A percentile compares a stretch with the other conserved stretches of the same genome.
These are phyloP conservation scores for Talaromyces sp. DNA, from an alignment of 2,329 filamentous ascomycete species.

Conservation along the genomic window DNA sequence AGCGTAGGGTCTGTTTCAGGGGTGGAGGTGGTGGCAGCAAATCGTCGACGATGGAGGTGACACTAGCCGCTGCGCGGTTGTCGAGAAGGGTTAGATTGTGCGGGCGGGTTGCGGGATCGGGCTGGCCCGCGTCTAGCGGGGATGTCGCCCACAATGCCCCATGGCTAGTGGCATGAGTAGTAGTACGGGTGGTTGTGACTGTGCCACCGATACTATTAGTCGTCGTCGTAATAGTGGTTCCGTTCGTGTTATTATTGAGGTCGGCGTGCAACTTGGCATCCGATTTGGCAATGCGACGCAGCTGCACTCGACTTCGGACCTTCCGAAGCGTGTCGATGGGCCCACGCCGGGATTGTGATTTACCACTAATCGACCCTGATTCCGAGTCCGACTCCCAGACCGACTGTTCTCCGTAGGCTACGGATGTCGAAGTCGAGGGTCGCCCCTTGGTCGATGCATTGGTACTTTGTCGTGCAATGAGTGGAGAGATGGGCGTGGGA, in stretches of 20 bases:
- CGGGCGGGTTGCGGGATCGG: not conserved
- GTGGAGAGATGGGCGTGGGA: slow-evolving; percentile 32
- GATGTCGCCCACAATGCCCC: not conserved
- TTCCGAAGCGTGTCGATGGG: slow-evolving; percentile 43
- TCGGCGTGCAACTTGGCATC: slow-evolving; percentile 34
- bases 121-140: slow-evolving; percentile 12
- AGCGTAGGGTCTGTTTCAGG: slow-evolving; percentile 34
- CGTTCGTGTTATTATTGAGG: slow-evolving; percentile 15
- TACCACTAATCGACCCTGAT: slow-evolving; percentile 34
- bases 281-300: slow-evolving; percentile 38
- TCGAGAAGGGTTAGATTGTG: slow-evolving; percentile 8
- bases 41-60: slow-evolving; percentile 29
- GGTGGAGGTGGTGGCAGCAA: slow-evolving; percentile 24
- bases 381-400: slow-evolving; percentile 45
- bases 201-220: not conserved
- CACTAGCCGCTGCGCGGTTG: slow-evolving; percentile 17
- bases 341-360: slow-evolving; percentile 35
- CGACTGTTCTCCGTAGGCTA: slow-evolving; percentile 37
- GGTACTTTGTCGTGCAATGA: slow-evolving; percentile 32
- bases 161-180: not conserved
- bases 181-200: not conserved
- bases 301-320: slow-evolving; percentile 41
- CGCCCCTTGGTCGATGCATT: slow-evolving; percentile 30
- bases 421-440: slow-evolving; percentile 36
- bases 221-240: slow-evolving; percentile 22